Base-by-base conservation (phyloP, 75 land plant genomes). In the Ceratopteris richardii region DNA sequence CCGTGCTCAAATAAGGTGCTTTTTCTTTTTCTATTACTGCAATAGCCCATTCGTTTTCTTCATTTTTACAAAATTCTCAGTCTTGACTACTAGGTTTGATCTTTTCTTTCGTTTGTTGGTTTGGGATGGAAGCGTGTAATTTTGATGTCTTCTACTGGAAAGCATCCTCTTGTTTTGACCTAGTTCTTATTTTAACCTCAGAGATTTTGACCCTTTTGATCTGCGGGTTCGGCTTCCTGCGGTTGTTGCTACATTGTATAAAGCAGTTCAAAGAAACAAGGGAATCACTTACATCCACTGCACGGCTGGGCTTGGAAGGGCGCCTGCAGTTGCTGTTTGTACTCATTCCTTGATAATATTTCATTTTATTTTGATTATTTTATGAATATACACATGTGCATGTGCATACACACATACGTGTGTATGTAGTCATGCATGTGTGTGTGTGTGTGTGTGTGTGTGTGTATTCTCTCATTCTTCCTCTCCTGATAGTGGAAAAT, bases 251-350 rank as follows among this genome's bases (percentile, higher is more conserved):
- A 79, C 62, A 70, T 63, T 94, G 53, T 54, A 69, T 73, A 79
- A 83, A 31, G 80, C 78, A 37, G 70, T 83, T 65, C 72, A 83
- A 44, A 58, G 63, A 23, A 86, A 83, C 64, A 80, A 82, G 21
- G 98, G 98, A 31, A 82, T 81, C 33, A 77, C 87, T 7, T 94
- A 94, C 62, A 60, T 94, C 7, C 98, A 94, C 69, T 94, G 98
- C 61, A 94, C 98, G 54, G 98, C 98, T 83, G 98, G 98, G 22
- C 80, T 94, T 58, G 98, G 96, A 64, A 81, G 98, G 62, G 98
- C 98, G 62, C 98, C 98, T 60, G 82, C 95, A 60, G 85, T 81
- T 66, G 83, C 91, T 65, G 98, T 94, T 75, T 36, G 83, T 50
- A 26, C 31, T 4, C 23, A 5, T 29, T 30, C 48, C 48, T 46